Conservation (phyloP, 192 early-diverging fungal genomes). For the Coemansia reversa region DNA sequence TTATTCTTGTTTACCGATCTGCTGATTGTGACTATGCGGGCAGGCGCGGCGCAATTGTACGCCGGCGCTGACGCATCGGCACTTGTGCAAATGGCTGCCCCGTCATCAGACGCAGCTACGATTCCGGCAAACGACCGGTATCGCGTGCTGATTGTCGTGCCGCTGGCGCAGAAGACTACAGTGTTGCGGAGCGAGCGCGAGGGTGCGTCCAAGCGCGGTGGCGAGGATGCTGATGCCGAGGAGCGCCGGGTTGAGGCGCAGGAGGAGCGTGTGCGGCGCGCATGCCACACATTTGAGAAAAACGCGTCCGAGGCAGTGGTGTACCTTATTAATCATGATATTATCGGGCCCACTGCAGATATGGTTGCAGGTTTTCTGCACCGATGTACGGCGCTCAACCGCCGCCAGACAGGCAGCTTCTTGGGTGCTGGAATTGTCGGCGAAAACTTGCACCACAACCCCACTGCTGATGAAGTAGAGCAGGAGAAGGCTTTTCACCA, state of each 20-base stretch:
- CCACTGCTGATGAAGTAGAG: conserved; percentile 47
- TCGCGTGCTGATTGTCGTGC: conserved; percentile 45
- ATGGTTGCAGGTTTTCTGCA: conserved; percentile 50
- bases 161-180: conserved; percentile 26
- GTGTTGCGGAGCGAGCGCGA: conserved; percentile 38
- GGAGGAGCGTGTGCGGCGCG: conserved; percentile 50
- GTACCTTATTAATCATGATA: conserved; percentile 51
- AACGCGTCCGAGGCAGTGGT: conserved; percentile 52
- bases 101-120: conserved; percentile 27
- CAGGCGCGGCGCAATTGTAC: conserved; percentile 4
- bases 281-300: conserved; percentile 50
- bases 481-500: conserved; percentile 52
- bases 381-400: conserved; percentile 54
- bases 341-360: conserved; percentile 40
- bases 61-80: neutral
- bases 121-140: conserved; percentile 33
- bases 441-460: conserved; percentile 49
- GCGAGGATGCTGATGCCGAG: conserved; percentile 48
- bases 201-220: conserved; percentile 40
- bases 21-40: conserved; percentile 44
- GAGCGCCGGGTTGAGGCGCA: conserved; percentile 43
- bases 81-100: conserved; percentile 25
- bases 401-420: conserved; percentile 49
- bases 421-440: conserved; percentile 50
- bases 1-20: conserved; percentile 53